A percentile compares a stretch with the other conserved stretches of the same genome.
phyloP scores from a whole-genome alignment of 192 early-diverging fungal genomes.

The Dimargaris verticillata region DNA sequence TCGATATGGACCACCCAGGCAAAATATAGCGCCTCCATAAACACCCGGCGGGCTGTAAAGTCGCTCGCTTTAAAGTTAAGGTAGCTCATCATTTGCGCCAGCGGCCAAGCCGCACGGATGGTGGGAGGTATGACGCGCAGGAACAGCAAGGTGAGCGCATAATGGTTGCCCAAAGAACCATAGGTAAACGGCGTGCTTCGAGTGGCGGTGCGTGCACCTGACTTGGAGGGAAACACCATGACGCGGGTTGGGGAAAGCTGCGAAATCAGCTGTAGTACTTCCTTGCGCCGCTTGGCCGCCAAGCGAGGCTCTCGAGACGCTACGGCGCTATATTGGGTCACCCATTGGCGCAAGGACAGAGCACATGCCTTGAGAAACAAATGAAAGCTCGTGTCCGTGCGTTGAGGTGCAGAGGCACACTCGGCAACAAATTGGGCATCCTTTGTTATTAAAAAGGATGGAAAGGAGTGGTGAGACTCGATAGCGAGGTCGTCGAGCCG shows the following conservation, averaged over 20 bases:
- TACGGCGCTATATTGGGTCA: not conserved
- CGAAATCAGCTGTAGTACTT: not conserved
- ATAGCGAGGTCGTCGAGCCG: not conserved
- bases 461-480: not conserved
- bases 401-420: not conserved
- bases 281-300: not conserved
- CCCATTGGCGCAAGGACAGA: not conserved
- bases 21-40: slow-evolving; percentile 4
- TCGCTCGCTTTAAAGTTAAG: slow-evolving; percentile 5
- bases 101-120: not conserved
- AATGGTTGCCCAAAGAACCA: slow-evolving; percentile 5
- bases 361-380: not conserved
- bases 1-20: not conserved
- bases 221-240: not conserved
- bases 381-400: slow-evolving; percentile 1
- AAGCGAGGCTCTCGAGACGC: not conserved
- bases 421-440: not conserved
- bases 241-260: slow-evolving; percentile 8
- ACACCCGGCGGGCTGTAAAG: not conserved
- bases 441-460: not conserved
- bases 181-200: not conserved
- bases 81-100: slow-evolving; percentile 7
- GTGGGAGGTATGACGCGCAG: not conserved
- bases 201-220: not conserved
- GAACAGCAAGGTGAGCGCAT: slow-evolving; percentile 1